These are phyloP conservation scores for Linnemannia schmuckeri DNA, from an alignment of 192 early-diverging fungal species.

Conservation along the genomic window DNA sequence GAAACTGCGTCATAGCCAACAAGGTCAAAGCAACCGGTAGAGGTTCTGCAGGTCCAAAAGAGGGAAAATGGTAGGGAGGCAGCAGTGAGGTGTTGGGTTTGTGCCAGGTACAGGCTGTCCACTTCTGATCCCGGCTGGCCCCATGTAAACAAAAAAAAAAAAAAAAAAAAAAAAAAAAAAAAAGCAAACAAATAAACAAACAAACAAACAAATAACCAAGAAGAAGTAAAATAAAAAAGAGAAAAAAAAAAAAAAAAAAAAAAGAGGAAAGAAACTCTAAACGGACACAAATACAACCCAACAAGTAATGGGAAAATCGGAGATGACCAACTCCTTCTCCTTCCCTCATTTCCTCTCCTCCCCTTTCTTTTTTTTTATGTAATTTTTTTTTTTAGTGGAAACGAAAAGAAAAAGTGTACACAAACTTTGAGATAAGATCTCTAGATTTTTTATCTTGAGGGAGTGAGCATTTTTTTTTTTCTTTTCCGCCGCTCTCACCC, in stretches of 20 bases:
- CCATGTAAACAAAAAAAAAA: neutral
- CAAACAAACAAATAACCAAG: neutral
- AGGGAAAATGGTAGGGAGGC: neutral
- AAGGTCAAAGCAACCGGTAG: neutral
- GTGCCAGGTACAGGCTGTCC: neutral
- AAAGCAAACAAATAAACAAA: neutral
- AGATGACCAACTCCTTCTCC: neutral
- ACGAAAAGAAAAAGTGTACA: neutral
- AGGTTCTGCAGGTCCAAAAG: neutral
- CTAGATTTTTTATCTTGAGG: neutral
- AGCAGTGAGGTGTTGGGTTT: neutral
- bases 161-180: neutral
- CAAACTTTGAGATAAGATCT: conserved; percentile 7
- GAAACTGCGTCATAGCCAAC: neutral
- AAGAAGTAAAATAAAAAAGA: neutral
- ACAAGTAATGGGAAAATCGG: neutral
- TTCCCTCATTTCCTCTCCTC: neutral
- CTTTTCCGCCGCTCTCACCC: neutral
- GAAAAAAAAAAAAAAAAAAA: neutral
- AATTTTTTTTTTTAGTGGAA: neutral
- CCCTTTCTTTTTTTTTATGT: neutral
- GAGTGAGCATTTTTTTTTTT: neutral
- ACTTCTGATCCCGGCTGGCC: neutral
- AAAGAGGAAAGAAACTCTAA: conserved; percentile 1
- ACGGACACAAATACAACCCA: neutral